Percentiles rank a stretch among this genome's conserved stretches.
Conservation (phyloP, 192 early-diverging fungal genomes). For the Phycomyces nitens region DNA sequence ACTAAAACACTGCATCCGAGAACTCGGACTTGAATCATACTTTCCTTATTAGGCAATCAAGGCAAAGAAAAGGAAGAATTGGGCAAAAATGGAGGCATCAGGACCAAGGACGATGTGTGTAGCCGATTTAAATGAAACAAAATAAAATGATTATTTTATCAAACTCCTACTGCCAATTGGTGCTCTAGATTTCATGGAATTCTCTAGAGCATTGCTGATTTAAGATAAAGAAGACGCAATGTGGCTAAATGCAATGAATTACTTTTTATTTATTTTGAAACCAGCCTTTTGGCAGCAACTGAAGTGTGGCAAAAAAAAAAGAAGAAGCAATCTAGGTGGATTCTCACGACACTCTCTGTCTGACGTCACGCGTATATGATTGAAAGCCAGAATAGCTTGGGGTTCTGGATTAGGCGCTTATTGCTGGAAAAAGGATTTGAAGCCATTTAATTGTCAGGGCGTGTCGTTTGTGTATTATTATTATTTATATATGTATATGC, state of each 20-base stretch:
- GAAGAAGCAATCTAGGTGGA: too few species aligned
- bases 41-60: background rate
- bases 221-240: background rate
- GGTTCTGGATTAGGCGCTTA: constrained; percentile 1
- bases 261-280: too few species aligned
- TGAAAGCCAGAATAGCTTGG: background rate
- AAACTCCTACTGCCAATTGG: too few species aligned
- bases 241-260: too few species aligned
- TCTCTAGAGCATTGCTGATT: background rate
- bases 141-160: too few species aligned
- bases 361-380: background rate
- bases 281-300: too few species aligned
- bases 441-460: background rate
- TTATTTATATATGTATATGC: background rate
- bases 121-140: too few species aligned
- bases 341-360: too few species aligned
- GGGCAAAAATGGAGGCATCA: background rate
- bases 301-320: too few species aligned
- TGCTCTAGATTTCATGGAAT: too few species aligned
- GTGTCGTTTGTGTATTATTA: background rate
- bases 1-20: too few species aligned
- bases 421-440: constrained; percentile 8
- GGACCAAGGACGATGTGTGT: background rate
- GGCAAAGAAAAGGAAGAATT: constrained; percentile 4
- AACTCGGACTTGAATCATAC: too few species aligned